These are phyloP conservation scores for Drechslerella stenobrocha DNA, from an alignment of 2,329 filamentous ascomycete species.

Conservation along the genomic window DNA sequence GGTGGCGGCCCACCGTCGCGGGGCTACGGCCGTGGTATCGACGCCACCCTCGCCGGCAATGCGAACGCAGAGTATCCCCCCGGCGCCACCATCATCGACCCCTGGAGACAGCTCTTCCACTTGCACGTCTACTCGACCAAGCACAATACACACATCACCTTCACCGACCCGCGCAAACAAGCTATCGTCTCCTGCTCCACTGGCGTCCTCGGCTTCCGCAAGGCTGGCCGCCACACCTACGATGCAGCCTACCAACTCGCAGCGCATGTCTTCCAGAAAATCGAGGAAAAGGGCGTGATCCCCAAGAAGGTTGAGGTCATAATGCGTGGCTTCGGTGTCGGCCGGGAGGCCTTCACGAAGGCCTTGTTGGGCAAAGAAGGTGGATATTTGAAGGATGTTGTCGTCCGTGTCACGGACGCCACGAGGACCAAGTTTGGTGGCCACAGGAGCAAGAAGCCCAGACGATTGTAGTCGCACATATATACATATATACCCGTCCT, in stretches of 20 bases:
- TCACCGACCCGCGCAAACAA: constrained; percentile 78
- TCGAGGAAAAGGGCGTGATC: constrained; percentile 77
- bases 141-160: constrained; percentile 93
- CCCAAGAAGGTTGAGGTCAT: constrained; percentile 79
- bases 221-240: constrained; percentile 76
- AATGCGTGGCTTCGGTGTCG: constrained; percentile 80
- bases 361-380: constrained; percentile 85
- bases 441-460: constrained; percentile 78
- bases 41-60: background rate
- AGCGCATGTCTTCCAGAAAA: constrained; percentile 77
- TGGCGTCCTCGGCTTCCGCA: constrained; percentile 89
- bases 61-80: constrained; percentile 10
- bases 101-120: constrained; percentile 62
- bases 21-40: no score
- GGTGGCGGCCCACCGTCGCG: background rate
- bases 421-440: constrained; percentile 96
- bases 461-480: constrained; percentile 63
- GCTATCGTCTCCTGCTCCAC: constrained; percentile 77
- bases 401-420: constrained; percentile 78
- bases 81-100: constrained; percentile 35
- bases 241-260: constrained; percentile 91
- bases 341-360: constrained; percentile 87
- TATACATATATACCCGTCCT: constrained; percentile 24
- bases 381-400: constrained; percentile 70
- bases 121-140: constrained; percentile 84